These are phyloP conservation scores for Olyra latifolia DNA, from an alignment of 176 grass and related monocot species.

Conservation along the genomic window DNA sequence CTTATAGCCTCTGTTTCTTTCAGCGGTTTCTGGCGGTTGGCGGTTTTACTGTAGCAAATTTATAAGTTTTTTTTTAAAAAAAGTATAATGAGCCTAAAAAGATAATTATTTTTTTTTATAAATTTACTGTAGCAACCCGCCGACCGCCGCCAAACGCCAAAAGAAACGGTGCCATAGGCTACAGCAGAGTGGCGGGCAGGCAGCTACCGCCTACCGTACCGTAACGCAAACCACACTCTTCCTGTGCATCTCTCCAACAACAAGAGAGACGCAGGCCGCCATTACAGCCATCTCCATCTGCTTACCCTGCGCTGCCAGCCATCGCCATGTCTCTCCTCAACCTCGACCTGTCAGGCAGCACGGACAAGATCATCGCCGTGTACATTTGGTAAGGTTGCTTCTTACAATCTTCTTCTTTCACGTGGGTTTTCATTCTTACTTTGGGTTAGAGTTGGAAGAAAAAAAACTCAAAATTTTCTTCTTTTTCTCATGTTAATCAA, in stretches of 20 bases:
- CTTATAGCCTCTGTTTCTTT: no score
- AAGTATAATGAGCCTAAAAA: no score
- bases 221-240: neutral
- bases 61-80: no score
- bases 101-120: no score
- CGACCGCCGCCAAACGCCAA: no score
- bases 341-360: constrained; percentile 59
- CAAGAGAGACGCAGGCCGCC: neutral
- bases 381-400: constrained; percentile 57
- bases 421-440: neutral
- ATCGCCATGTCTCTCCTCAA: constrained; percentile 46
- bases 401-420: neutral
- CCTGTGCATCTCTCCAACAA: neutral
- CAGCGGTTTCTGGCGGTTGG: no score
- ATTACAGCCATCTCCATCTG: neutral
- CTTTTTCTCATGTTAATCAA: neutral
- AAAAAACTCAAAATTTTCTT: neutral
- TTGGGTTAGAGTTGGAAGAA: neutral
- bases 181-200: no score
- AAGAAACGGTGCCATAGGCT: no score
- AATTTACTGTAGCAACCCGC: no score
- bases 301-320: neutral
- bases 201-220: no score
- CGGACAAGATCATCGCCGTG: constrained; percentile 75
- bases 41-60: no score